A percentile compares a stretch with the other conserved stretches of the same genome.
Evolutionary conservation across 106 monocot species (phyloP).

Genomic region (Allium fistulosum): DNA sequence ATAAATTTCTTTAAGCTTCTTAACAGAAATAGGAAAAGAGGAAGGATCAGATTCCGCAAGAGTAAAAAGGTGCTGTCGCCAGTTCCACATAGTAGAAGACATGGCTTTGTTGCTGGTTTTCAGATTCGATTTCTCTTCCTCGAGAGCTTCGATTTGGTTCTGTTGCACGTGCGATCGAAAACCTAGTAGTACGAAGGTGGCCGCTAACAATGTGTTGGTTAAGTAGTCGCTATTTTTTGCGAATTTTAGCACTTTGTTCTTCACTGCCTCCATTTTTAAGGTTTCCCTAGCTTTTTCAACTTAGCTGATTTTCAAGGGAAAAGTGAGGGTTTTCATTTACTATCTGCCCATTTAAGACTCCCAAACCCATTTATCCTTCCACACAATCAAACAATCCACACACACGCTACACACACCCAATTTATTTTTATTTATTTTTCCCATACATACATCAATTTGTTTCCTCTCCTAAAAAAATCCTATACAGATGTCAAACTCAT

Average conservation of each 20-base stretch:
- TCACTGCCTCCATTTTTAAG: constrained; percentile 1
- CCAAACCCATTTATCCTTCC: no score
- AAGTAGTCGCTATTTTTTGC: constrained; percentile 28
- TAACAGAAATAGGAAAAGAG: constrained; percentile 19
- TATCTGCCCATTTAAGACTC: no score
- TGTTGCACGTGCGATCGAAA: constrained; percentile 40
- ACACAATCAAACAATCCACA: no score
- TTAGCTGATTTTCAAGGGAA: no score
- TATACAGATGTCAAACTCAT: no score
- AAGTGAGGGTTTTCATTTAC: no score
- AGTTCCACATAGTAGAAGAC: constrained; percentile 42
- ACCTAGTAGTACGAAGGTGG: constrained; percentile 27
- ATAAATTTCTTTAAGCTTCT: constrained; percentile 40
- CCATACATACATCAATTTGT: no score
- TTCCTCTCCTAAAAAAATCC: no score
- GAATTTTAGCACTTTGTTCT: constrained; percentile 2
- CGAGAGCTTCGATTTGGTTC: constrained; percentile 40
- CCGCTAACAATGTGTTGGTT: constrained; percentile 20
- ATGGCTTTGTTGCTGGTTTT: constrained; percentile 22
- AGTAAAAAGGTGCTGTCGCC: constrained; percentile 34
- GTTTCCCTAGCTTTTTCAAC: neutral
- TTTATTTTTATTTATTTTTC: no score
- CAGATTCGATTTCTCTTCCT: constrained; percentile 42
- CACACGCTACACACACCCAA: no score
- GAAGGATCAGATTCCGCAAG: constrained; percentile 26